Conservation (phyloP, 495 filamentous ascomycete genomes). For the Beverwykella pulmonaria region DNA sequence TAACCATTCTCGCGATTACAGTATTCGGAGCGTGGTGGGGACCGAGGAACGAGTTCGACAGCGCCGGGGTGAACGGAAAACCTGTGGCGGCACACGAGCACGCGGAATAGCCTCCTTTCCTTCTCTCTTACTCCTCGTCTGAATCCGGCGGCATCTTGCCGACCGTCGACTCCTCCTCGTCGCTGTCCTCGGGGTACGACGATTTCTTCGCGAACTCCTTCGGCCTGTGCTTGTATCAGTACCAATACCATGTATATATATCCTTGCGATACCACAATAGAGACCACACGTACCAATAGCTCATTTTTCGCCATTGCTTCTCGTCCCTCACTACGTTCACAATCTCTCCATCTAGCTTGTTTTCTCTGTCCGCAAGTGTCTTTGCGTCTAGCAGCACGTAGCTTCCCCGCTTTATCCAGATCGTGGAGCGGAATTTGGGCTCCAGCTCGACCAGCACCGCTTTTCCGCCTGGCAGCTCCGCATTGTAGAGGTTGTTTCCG, state of each 20-base stretch:
- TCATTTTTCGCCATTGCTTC: constrained; percentile 84
- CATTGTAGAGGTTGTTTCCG: constrained; percentile 84
- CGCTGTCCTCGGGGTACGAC: constrained; percentile 58
- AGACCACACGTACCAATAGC: constrained; percentile 71
- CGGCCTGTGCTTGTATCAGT: constrained; percentile 62
- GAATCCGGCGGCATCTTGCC: constrained; percentile 82
- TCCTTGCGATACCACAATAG: background rate
- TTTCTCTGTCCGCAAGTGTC: constrained; percentile 66
- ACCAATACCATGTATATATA: constrained; percentile 30
- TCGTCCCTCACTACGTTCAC: constrained; percentile 91
- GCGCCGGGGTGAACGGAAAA: constrained; percentile 14
- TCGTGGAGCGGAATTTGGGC: constrained; percentile 79
- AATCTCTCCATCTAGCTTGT: constrained; percentile 85
- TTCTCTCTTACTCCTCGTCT: constrained; percentile 52
- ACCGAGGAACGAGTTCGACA: constrained; percentile 50
- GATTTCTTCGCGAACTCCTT: constrained; percentile 72
- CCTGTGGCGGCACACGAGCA: constrained; percentile 21
- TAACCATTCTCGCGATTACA: constrained; percentile 66
- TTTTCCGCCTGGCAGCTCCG: constrained; percentile 62
- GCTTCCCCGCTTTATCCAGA: constrained; percentile 86
- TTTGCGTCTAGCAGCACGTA: constrained; percentile 81
- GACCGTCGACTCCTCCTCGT: constrained; percentile 75
- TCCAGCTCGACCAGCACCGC: constrained; percentile 74
- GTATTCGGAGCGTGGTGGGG: constrained; percentile 68
- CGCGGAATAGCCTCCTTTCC: constrained; percentile 37